phyloP scores from a whole-genome alignment of 164 flowering plant genomes.

The Aristolochia fimbriata region DNA sequence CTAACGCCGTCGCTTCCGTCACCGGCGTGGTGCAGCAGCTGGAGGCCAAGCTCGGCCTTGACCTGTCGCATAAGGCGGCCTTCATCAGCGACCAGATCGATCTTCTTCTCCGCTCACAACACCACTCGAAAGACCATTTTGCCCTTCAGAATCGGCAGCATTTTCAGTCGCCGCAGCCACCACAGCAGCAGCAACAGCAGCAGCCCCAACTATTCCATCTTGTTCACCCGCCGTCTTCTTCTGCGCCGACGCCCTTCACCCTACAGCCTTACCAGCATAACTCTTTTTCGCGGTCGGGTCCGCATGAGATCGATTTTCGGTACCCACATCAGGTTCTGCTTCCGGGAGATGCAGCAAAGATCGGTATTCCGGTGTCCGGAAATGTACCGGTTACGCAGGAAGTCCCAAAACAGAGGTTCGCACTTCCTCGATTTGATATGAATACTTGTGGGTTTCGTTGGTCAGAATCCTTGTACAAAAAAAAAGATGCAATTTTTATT shows the following conservation, averaged over 20 bases:
- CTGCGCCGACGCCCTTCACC: constrained; percentile 9
- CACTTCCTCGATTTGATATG: not conserved
- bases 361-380: not conserved
- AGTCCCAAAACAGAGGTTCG: not conserved
- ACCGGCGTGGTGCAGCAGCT: constrained; percentile 53
- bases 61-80: constrained; percentile 46
- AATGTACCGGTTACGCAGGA: not conserved
- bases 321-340: constrained; percentile 1
- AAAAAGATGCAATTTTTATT: not conserved
- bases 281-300: not conserved
- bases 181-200: constrained; percentile 1
- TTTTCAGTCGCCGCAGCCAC: not conserved
- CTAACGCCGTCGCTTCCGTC: constrained; percentile 33
- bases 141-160: constrained; percentile 10
- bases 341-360: not conserved
- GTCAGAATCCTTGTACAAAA: not conserved
- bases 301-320: not conserved
- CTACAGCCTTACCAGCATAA: not conserved
- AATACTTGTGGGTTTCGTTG: not conserved
- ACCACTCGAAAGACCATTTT: constrained; percentile 16
- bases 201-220: not conserved
- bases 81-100: constrained; percentile 57
- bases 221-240: constrained; percentile 8
- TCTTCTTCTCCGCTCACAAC: constrained; percentile 25
- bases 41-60: constrained; percentile 49